Percentiles rank a stretch among this genome's conserved stretches.
Conservation (phyloP, 2,329 filamentous ascomycete species). For the Hortaea sp. region DNA sequence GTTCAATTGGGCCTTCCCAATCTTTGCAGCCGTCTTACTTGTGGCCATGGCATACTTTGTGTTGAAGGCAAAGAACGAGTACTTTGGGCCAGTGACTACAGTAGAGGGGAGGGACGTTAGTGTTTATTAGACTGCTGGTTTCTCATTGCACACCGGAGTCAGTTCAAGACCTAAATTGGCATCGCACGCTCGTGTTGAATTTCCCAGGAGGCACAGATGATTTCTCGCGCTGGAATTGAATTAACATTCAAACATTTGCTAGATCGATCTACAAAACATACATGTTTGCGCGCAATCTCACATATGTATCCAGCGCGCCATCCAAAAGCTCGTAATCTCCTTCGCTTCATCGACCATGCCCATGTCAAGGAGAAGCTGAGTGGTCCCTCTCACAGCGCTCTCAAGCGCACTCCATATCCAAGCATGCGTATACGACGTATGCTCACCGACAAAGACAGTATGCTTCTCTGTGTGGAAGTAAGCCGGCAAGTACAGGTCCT, state of each 20-base stretch:
- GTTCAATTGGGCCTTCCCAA: conserved; percentile 3
- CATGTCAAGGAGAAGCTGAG: conserved; percentile 53
- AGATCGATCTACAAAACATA: no score
- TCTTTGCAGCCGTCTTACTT: neutral
- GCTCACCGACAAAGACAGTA: conserved; percentile 55
- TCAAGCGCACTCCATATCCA: conserved; percentile 61
- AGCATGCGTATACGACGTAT: conserved; percentile 61
- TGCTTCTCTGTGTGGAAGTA: conserved; percentile 61
- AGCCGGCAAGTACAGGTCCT: conserved; percentile 56
- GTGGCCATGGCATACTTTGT: conserved; percentile 3
- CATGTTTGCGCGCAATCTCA: conserved; percentile 4
- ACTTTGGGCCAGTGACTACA: conserved; percentile 3
- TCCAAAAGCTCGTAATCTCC: conserved; percentile 53
- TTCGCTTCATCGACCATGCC: conserved; percentile 63
- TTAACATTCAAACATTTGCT: no score
- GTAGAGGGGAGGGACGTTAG: conserved; percentile 1
- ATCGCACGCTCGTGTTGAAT: no score
- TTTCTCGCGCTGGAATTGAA: no score
- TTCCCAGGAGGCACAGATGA: no score
- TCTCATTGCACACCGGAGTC: no score
- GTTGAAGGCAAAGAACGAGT: conserved; percentile 2
- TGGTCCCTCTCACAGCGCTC: conserved; percentile 54
- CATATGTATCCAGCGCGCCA: conserved; percentile 55
- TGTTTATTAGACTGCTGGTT: no score
- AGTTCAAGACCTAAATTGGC: no score